Evolutionary conservation across 768 basidiomycete species (phyloP).

Genomic region (Tricholoma terreum): DNA sequence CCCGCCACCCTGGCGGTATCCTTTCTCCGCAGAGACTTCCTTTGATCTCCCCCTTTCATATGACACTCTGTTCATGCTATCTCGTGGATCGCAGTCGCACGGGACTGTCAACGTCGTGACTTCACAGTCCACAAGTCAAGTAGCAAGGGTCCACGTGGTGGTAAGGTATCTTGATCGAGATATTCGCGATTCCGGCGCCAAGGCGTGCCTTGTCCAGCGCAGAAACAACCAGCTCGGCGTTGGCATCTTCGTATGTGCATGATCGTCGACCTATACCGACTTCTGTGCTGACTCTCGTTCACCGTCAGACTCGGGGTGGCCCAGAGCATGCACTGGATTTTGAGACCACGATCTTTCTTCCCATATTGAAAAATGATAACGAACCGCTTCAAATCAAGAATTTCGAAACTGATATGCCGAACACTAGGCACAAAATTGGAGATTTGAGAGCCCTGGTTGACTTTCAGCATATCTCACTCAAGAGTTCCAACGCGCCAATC

Average conservation of each 20-base stretch:
- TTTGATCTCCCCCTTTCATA: conserved; percentile 21
- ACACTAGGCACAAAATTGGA: conserved; percentile 36
- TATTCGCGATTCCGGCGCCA: conserved; percentile 20
- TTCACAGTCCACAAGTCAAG: conserved; percentile 18
- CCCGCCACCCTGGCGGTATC: conserved; percentile 2
- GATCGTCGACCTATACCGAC: not conserved
- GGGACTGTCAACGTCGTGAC: conserved; percentile 26
- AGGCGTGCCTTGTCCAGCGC: conserved; percentile 29
- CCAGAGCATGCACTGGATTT: conserved; percentile 17
- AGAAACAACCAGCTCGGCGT: conserved; percentile 27
- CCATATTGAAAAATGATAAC: conserved; percentile 19
- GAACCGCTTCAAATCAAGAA: conserved; percentile 32
- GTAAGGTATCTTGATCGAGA: conserved; percentile 18
- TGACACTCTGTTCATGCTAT: conserved; percentile 26
- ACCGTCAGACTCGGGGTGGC: not conserved
- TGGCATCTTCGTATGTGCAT: conserved; percentile 33
- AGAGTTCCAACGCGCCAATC: conserved; percentile 34
- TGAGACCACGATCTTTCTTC: conserved; percentile 36
- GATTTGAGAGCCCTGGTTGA: conserved; percentile 30
- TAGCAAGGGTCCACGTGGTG: conserved; percentile 23
- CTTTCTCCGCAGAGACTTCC: conserved; percentile 11
- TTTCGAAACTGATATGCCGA: conserved; percentile 41
- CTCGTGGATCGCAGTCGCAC: conserved; percentile 22
- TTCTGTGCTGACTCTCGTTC: not conserved
- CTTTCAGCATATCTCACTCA: conserved; percentile 36